phyloP scores from a whole-genome alignment of 1,284 basidiomycete genomes.

The Ceratobasidium sp. region DNA sequence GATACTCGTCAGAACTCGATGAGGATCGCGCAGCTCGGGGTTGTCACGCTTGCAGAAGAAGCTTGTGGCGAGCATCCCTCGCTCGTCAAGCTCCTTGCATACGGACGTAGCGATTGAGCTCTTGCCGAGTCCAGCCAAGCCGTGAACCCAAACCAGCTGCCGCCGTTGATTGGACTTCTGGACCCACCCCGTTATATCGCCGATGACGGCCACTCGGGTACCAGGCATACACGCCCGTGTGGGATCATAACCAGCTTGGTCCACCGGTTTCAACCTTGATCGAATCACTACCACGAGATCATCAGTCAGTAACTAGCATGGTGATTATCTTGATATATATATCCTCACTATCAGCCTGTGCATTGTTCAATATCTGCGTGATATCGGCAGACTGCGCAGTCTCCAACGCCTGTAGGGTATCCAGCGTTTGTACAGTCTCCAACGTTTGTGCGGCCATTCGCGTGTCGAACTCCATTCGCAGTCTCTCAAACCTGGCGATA shows the following conservation, averaged over 20 bases:
- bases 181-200: neutral
- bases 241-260: neutral
- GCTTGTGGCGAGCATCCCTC: slow-evolving; percentile 52
- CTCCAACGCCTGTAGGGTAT: too few relatives aligned
- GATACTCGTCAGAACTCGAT: slow-evolving; percentile 27
- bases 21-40: slow-evolving; percentile 15
- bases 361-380: too few relatives aligned
- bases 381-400: too few relatives aligned
- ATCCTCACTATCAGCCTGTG: too few relatives aligned
- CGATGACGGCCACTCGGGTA: neutral
- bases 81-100: slow-evolving; percentile 41
- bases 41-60: slow-evolving; percentile 55
- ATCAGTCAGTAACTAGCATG: too few relatives aligned
- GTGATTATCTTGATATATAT: too few relatives aligned
- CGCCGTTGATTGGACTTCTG: neutral
- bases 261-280: neutral
- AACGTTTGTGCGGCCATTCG: neutral
- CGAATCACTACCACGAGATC: neutral
- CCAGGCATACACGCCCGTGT: neutral
- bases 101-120: slow-evolving; percentile 52
- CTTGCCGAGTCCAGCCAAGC: slow-evolving; percentile 53
- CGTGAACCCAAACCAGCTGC: slow-evolving; percentile 51
- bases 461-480: neutral
- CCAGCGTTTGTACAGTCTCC: too few relatives aligned
- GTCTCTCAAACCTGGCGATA: neutral